These are phyloP conservation scores for Nicotiana attenuata DNA, from an alignment of 257 asterid species.

Conservation along the genomic window DNA sequence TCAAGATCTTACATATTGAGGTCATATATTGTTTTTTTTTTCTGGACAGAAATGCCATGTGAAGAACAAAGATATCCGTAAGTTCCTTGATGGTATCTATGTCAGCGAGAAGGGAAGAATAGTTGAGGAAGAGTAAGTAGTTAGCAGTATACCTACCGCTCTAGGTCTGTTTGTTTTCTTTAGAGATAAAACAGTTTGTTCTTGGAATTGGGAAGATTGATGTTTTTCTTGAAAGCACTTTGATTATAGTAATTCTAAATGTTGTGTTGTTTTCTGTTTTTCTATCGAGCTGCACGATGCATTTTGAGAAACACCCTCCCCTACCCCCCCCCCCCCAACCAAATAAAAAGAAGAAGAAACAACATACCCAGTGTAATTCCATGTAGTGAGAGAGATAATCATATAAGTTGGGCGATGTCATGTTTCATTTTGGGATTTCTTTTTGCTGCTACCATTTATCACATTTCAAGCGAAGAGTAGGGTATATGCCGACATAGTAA, in stretches of 20 bases:
- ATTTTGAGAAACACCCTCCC: neutral
- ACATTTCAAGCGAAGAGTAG: too few species aligned
- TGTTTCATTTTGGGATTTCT: too few species aligned
- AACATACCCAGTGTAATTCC: too few species aligned
- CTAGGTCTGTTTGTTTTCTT: neutral
- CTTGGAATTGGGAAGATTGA: neutral
- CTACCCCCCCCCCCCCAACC: too few species aligned
- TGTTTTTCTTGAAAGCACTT: neutral
- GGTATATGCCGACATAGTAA: too few species aligned
- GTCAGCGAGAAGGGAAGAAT: slow-evolving; percentile 8
- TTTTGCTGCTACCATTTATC: too few species aligned
- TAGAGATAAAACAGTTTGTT: neutral
- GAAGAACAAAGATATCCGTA: slow-evolving; percentile 10
- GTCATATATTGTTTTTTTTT: neutral
- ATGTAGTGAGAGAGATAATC: too few species aligned
- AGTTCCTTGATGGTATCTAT: slow-evolving; percentile 3
- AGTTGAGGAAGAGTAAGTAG: neutral
- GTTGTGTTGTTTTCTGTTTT: neutral
- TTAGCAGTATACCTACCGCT: neutral
- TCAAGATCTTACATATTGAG: neutral
- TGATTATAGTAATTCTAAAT: neutral
- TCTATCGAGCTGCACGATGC: neutral
- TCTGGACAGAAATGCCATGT: neutral
- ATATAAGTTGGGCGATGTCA: too few species aligned
- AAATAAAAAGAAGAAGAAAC: too few species aligned